Base-by-base conservation (phyloP, 1,284 basidiomycete genomes). In the Boletus semigastroideus region DNA sequence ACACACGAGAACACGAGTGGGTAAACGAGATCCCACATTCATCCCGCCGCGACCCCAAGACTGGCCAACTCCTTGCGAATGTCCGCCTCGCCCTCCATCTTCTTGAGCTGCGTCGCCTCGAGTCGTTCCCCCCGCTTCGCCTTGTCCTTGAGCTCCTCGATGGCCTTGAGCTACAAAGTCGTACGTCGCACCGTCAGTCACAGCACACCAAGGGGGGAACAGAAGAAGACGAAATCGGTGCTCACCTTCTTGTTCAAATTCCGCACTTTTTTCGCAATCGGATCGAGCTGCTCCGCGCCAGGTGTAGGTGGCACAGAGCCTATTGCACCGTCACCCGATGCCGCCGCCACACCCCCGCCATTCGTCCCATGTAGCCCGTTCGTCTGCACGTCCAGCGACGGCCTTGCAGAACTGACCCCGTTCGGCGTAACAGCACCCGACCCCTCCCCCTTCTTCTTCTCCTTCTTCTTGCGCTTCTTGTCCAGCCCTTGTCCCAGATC, bases 131-230 rank as follows among this genome's bases (percentile, higher is more conserved):
- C 95, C 42, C 87, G 82, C 63, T 82, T 86, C 25, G 84, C 80
- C 72, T 93, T 92, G 63, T 92, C 89, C 76, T 97, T 97, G 49
- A 98, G 81, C 64, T 98, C 94, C 33, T 96, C 92, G 60, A 97
- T 97, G 13, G 93, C 94, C 71, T 96, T 96, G 63, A 97, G 79
- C 91, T 96, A 59, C 19, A 28, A n/a, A 2, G 5, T 33, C 17
- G 25, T 11, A 9, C 6, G n/a, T 22, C 16, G 13, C 5, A 8
- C 17, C 9, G 20, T 63, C n/a, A 63, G 33, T 49, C 34, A 30
- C 13, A 7, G 3, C 6, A 5, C 31, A 6, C 14, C n/a, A n/a
- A 9, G 9, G 20, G n/a, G 3, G 28, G 28, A 6, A 5, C 4
- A 27, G 3, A 2, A 20, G 30, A 38, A 40, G 40, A 37, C 31